Base-by-base conservation (phyloP, 2,329 filamentous ascomycete species). In the Monascus ruber region DNA sequence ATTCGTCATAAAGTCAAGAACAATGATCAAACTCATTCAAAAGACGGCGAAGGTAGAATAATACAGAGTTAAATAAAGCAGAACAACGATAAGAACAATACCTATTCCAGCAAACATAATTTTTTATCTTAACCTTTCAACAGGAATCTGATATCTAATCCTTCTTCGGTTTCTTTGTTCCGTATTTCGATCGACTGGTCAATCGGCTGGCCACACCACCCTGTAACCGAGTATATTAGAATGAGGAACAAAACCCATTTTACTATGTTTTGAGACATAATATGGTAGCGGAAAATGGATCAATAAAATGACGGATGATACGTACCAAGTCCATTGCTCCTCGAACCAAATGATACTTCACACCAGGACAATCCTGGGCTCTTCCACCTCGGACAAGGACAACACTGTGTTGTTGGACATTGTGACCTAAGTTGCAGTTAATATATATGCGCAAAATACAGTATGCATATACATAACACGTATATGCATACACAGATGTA, bases 381-480 rank as follows among this genome's bases (percentile, higher is more conserved):
- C 91, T 75, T 2, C 91, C 91, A 42, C 91, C 91, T 49, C 91
- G 75, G n/a, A 98, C 88, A 49, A 96, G 72, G 40, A 98, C 91
- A 35, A 98, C 91, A 54, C 84, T 93, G 72, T 98, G 93, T 74
- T 96, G 91, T 73, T 96, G 89, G 49, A 96, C 88, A 65, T 96
- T 98, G 69, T 98, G 91, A 36, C 91, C 76, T 78, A 49, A 17
- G 17, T 17, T 17, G 17, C 17, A 2, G 17, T 17, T 17, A 17
- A 17, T 17, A 17, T 17, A 17, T 17, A 17, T 17, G 17, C 17
- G 17, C 17, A 17, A 17, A 17, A 17, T 17, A 17, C 17, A 17
- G 17, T 17, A 17, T 17, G 17, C 17, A 17, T 17, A 17, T 17
- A 17, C 17, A 17, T 17, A 3, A 2, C 3, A 17, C 32, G 24